A percentile compares a stretch with the other conserved stretches of the same genome.
phyloP scores from a whole-genome alignment of 2,329 filamentous ascomycete species.

The Cercospora sesami region DNA sequence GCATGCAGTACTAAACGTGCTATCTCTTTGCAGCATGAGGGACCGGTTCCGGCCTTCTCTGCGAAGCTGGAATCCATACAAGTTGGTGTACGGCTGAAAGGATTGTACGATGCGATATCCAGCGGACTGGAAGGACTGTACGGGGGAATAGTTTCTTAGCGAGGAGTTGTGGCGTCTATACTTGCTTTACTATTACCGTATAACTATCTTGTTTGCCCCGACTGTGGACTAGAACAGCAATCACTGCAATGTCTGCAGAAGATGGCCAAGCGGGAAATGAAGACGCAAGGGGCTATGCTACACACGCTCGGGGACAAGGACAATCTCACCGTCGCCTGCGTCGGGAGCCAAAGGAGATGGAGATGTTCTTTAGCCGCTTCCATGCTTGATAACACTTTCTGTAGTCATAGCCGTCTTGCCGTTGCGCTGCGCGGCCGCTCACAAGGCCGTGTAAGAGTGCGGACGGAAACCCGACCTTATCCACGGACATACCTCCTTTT shows the following conservation, averaged over 20 bases:
- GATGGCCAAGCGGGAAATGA: neutral
- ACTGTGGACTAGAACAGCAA: neutral
- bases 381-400: neutral
- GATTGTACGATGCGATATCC: neutral
- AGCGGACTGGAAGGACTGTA: neutral
- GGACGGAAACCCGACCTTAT: neutral
- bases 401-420: neutral
- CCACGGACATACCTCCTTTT: neutral
- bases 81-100: neutral
- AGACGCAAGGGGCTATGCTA: neutral
- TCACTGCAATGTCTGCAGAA: neutral
- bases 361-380: too few relatives aligned
- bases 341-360: neutral
- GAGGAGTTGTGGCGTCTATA: neutral
- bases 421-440: neutral
- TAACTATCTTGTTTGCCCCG: neutral
- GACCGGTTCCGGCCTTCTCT: neutral
- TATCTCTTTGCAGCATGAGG: neutral
- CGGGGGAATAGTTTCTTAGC: neutral
- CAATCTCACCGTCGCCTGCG: neutral
- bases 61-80: neutral
- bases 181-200: neutral
- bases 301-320: neutral
- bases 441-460: neutral
- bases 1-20: conserved; percentile 39